These are phyloP conservation scores for Microdochium paspali DNA, from an alignment of 2,329 filamentous ascomycete species.

Conservation along the genomic window DNA sequence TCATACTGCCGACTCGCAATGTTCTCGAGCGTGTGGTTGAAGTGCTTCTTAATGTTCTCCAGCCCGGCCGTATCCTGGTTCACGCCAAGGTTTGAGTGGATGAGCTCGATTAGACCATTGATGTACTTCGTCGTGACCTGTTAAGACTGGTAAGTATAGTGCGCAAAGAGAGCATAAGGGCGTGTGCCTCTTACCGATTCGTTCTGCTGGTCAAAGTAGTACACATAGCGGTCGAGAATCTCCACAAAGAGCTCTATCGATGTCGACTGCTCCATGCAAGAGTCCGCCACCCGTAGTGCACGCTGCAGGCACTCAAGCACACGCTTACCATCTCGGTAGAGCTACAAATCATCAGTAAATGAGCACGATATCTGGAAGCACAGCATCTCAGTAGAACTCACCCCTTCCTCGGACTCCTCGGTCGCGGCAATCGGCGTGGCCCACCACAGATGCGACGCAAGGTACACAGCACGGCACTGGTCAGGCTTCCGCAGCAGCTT, in stretches of 20 bases:
- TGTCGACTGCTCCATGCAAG: conserved; percentile 96
- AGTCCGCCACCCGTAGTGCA: conserved; percentile 89
- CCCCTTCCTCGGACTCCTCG: conserved; percentile 63
- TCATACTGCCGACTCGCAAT: conserved; percentile 89
- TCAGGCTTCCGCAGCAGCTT: conserved; percentile 97
- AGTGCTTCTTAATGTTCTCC: conserved; percentile 87
- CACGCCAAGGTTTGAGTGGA: conserved; percentile 87
- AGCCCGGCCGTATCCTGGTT: conserved; percentile 74
- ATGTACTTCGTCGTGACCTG: conserved; percentile 91
- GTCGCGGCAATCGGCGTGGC: conserved; percentile 72
- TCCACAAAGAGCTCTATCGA: conserved; percentile 98
- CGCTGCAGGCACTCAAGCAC: conserved; percentile 94
- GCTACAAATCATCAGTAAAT: conserved; percentile 36
- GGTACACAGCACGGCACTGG: conserved; percentile 91
- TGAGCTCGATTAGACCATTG: conserved; percentile 95
- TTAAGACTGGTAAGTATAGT: conserved; percentile 2
- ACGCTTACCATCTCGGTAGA: conserved; percentile 95
- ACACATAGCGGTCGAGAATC: conserved; percentile 95
- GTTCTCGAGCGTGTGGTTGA: conserved; percentile 89
- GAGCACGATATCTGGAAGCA: not conserved
- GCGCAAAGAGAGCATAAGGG: not conserved
- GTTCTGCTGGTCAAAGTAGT: conserved; percentile 99
- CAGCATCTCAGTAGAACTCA: conserved; percentile 1
- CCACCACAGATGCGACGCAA: conserved; percentile 98
- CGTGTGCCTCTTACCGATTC: conserved; percentile 58